Evolutionary conservation across 306 rosid species (phyloP), one percentile per base, ranked within the genome.

Genomic region (Castanea crenata): DNA sequence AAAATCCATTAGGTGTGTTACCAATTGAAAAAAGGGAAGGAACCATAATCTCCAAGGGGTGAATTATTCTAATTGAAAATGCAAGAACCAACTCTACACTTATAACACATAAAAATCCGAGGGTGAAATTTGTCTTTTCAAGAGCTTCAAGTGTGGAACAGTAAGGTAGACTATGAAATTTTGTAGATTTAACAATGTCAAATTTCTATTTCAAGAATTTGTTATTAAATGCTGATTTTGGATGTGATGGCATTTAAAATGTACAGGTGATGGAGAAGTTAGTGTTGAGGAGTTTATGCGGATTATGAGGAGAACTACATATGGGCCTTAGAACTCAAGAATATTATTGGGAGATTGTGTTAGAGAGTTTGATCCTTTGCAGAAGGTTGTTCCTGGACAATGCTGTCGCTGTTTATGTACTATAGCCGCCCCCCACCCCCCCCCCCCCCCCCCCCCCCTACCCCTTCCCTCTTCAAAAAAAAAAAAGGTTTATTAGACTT

Each of bases 231-330:
- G 38, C 70, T 75, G 62, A 86, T 75, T 0, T 4, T 49, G 46
- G 71, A 69, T 10, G 6, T 62, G 64, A 23, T 80, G 49, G 65
- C 55, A 63, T 69, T 67, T 68, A 11, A 74, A 81, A 59, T 68
- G 57, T 79, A 87, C 86, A 91, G 97, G 32, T 34, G 93, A 91
- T 86, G 91, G 92, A 79, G 97, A 89, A 88, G 91, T 91, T 55
- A 74, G 32, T 74, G 55, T 76, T 6, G 92, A 88, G 1, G 97
- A 91, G 83, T 91, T 91, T 79, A 27, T 88, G 52, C 58, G 21
- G 91, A 91, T 91, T 91, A 91, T 91, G 97, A 89, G 44, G 72
- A 85, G 82, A 85, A 91, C 97, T 49, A 32, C 78, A 29, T 91
- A 67, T 71, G 87, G 78, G 20, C 71, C 67, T 25, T 84, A 84